Evolutionary conservation across 2,329 filamentous ascomycete species (phyloP).

Genomic region (Aspergillus ibericus): DNA sequence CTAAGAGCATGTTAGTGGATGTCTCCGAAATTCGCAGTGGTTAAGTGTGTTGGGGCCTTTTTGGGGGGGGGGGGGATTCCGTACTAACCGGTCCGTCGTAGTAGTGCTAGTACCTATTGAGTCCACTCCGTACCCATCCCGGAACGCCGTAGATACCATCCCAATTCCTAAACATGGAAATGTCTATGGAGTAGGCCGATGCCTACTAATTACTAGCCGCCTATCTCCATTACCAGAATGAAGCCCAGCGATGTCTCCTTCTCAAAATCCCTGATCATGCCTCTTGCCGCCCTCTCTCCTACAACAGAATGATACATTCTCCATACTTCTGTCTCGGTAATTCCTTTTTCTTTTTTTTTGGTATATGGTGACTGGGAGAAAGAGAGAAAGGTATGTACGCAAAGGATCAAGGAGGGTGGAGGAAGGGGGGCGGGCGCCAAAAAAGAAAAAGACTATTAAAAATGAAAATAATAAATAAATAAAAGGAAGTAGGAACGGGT

Average conservation of each 20-base stretch:
- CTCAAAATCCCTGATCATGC: not conserved
- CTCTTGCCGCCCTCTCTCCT: not conserved
- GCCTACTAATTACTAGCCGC: not conserved
- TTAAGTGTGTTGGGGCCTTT: not conserved
- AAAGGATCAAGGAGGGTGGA: not conserved
- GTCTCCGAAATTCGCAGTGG: slow-evolving; percentile 7
- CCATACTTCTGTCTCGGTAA: not conserved
- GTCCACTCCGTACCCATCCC: not conserved
- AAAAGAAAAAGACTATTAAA: not conserved
- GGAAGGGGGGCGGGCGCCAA: not conserved
- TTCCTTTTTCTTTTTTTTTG: not conserved
- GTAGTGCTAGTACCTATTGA: not conserved
- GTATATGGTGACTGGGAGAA: not conserved
- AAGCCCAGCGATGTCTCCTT: not conserved
- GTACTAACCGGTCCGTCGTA: not conserved
- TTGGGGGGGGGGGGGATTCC: not conserved
- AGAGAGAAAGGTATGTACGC: not conserved
- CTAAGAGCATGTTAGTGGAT: slow-evolving; percentile 9
- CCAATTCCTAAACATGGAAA: not conserved
- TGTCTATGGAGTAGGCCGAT: not conserved
- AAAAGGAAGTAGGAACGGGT: not conserved
- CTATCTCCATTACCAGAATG: not conserved
- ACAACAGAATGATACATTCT: not conserved
- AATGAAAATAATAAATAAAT: not conserved
- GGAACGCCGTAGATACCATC: not conserved